phyloP scores from a whole-genome alignment of 345 rosid species.

The Eucalyptus virginea region DNA sequence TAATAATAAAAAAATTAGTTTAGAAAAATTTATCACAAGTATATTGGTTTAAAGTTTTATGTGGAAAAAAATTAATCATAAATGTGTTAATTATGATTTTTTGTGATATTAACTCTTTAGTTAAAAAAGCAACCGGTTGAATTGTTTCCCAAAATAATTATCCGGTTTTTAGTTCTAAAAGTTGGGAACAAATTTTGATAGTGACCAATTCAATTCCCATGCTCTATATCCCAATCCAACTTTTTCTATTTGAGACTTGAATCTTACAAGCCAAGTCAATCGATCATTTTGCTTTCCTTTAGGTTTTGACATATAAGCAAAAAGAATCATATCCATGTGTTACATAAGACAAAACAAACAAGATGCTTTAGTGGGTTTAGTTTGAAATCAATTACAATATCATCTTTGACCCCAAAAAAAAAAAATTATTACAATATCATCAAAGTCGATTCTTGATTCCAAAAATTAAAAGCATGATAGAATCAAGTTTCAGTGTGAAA shows the following conservation, averaged over 20 bases:
- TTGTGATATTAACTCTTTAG: fast-evolving
- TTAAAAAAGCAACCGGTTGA: fast-evolving
- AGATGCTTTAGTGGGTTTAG: fast-evolving
- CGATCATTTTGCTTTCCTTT: background rate
- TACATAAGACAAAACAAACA: background rate
- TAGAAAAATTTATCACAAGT: fast-evolving
- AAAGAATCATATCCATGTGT: too few relatives aligned
- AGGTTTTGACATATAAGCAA: too few relatives aligned
- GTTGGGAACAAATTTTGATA: background rate
- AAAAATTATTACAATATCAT: fast-evolving
- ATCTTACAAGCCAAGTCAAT: fast-evolving
- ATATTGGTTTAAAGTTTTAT: fast-evolving
- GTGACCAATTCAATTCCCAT: fast-evolving
- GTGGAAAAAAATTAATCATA: too few relatives aligned
- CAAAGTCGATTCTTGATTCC: fast-evolving
- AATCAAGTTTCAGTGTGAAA: fast-evolving
- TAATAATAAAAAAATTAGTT: too few relatives aligned
- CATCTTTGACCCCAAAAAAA: too few relatives aligned
- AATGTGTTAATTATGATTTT: too few relatives aligned
- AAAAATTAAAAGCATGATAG: background rate
- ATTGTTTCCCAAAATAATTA: background rate
- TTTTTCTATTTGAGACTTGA: fast-evolving
- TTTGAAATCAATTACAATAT: fast-evolving
- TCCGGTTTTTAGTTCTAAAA: fast-evolving
- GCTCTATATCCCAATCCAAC: too few relatives aligned